phyloP scores from a whole-genome alignment of 106 monocot species.

The Dendrobium officinale region DNA sequence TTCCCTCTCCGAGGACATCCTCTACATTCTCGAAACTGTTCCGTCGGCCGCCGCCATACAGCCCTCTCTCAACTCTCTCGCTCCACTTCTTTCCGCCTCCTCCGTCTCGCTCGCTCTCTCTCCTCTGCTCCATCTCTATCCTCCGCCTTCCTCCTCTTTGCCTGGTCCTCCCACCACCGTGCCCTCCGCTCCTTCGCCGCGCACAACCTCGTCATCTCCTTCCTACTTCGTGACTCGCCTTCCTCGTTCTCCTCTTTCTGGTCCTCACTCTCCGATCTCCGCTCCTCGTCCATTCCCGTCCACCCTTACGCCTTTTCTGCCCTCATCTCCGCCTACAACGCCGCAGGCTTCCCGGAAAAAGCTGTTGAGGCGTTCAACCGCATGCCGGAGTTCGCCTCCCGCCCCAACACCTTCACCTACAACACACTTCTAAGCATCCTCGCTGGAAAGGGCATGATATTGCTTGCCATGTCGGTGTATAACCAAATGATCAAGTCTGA shows the following conservation, averaged over 20 bases:
- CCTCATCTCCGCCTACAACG: slow-evolving; percentile 40
- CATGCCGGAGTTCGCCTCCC: slow-evolving; percentile 52
- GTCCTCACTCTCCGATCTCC: slow-evolving; percentile 16
- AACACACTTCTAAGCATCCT: slow-evolving; percentile 50
- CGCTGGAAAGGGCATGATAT: slow-evolving; percentile 32
- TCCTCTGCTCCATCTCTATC: slow-evolving; percentile 11
- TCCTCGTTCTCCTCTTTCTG: slow-evolving; percentile 22
- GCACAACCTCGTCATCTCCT: slow-evolving; percentile 35
- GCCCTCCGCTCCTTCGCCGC: slow-evolving; percentile 36
- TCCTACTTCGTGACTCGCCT: slow-evolving; percentile 20
- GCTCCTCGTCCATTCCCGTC: neutral
- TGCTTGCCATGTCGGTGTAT: slow-evolving; percentile 64
- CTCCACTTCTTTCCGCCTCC: slow-evolving; percentile 38
- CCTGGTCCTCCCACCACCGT: slow-evolving; percentile 33
- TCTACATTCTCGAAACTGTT: slow-evolving; percentile 46
- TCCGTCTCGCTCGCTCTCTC: slow-evolving; percentile 28
- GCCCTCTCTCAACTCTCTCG: slow-evolving; percentile 36
- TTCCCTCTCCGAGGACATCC: slow-evolving; percentile 34
- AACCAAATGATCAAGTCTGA: slow-evolving; percentile 53
- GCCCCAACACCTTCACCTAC: slow-evolving; percentile 58
- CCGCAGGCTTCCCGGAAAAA: slow-evolving; percentile 21
- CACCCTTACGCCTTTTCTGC: slow-evolving; percentile 30
- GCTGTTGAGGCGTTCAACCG: slow-evolving; percentile 52
- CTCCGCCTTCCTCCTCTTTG: slow-evolving; percentile 50
- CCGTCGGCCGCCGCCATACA: slow-evolving; percentile 23